Percentiles rank a stretch among this genome's conserved stretches.
Evolutionary conservation across 2,329 filamentous ascomycete species (phyloP).

Genomic region (Cladosporium sp.): DNA sequence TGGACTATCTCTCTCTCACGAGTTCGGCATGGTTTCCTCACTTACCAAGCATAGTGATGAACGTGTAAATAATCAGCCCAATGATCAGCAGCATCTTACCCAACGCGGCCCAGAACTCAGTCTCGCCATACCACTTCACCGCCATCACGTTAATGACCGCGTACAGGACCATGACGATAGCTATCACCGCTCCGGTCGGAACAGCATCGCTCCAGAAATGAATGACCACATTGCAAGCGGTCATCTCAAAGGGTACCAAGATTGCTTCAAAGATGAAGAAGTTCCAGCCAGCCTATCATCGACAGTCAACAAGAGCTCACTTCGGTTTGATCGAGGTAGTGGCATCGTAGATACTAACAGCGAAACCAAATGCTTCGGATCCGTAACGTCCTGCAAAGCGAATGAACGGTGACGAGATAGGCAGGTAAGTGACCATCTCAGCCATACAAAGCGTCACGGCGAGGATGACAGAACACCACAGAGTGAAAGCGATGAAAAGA

Average conservation of each 20-base stretch:
- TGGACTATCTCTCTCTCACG: neutral
- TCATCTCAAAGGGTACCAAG: constrained; percentile 54
- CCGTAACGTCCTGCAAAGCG: constrained; percentile 75
- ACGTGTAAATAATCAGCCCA: constrained; percentile 73
- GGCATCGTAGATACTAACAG: neutral
- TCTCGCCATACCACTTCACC: constrained; percentile 74
- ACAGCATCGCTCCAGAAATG: constrained; percentile 38
- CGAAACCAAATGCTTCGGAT: constrained; percentile 67
- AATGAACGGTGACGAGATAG: constrained; percentile 77
- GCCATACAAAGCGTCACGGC: constrained; percentile 53
- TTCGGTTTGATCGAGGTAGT: neutral
- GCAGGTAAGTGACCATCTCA: constrained; percentile 76
- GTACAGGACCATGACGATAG: constrained; percentile 60
- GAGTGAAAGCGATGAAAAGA: constrained; percentile 49
- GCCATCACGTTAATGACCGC: constrained; percentile 69
- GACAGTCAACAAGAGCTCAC: neutral
- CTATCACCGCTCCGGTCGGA: constrained; percentile 63
- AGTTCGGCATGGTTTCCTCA: neutral
- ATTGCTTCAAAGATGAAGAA: constrained; percentile 49
- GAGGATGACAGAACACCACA: constrained; percentile 39
- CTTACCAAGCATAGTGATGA: constrained; percentile 72
- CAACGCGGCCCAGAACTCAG: constrained; percentile 67
- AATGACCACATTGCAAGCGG: constrained; percentile 43
- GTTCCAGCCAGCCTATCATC: constrained; percentile 28
- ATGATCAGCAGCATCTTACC: constrained; percentile 68